Evolutionary conservation across 768 basidiomycete species (phyloP), one percentile per base, ranked within the genome.

Genomic region (Lyophyllum semitale): DNA sequence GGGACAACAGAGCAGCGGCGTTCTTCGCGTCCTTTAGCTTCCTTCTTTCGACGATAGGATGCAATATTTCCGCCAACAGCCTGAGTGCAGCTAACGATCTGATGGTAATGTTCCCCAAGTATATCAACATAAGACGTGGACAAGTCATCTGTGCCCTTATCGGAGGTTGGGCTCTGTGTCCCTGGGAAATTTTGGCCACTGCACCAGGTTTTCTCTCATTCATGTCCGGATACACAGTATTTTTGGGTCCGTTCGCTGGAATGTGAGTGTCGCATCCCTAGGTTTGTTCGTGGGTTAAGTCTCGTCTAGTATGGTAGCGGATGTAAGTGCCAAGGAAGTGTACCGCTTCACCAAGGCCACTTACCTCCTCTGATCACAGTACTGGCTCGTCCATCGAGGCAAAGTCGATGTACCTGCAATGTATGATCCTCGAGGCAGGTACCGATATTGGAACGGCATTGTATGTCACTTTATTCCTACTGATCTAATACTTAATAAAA

Each of bases 1-100:
- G 92, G 92, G 83, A 89, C 61, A 94, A 91, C 68, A 85, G 94
- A 30, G 86, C 90, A 0, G 91, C 88, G 0, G 85, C 87, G 6
- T 95, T 95, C 77, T 95, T 95, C 64, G 84, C 84, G 6, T 78
- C 89, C 0, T 85, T 91, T 66, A 80, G 84, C 33, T 93, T 93
- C 65, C 76, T 80, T 33, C 71, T 94, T 26, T 84, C 89, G 7
- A 90, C 86, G 0, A 77, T 93, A 43, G 87, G 84, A 30, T 78
- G 83, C 18, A 87, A 89, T 59, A 85, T 92, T 59, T 88, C 89
- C 22, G 91, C 92, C 20, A 96, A 95, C 58, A 78, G 74, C 50
- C 59, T 82, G 33, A 78, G 77, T 20, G 89, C 91, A 2, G 92
- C 88, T 4, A 95, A 94, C 65, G 93, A 95, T 66, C 83, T 94